A percentile compares a stretch with the other conserved stretches of the same genome.
Evolutionary conservation across 2,329 filamentous ascomycete species (phyloP).

Genomic region (Pseudocercospora ulei): DNA sequence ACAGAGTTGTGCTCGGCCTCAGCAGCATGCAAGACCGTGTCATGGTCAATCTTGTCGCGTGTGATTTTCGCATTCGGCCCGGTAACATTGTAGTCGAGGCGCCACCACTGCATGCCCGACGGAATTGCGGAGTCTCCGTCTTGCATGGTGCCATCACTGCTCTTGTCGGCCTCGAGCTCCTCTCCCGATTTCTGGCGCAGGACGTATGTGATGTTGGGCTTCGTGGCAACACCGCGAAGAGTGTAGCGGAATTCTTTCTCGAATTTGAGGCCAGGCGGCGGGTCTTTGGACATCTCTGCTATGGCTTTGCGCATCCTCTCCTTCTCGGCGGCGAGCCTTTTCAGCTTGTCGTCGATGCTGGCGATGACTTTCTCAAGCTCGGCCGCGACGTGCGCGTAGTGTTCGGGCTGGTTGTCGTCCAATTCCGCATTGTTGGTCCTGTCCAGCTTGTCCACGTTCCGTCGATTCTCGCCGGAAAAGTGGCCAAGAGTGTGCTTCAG

Average conservation of each 20-base stretch:
- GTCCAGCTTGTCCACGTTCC: slow-evolving; percentile 22
- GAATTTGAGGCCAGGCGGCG: slow-evolving; percentile 19
- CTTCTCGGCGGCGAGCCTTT: slow-evolving; percentile 26
- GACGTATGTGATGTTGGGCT: slow-evolving; percentile 50
- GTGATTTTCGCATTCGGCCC: slow-evolving; percentile 36
- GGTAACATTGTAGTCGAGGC: slow-evolving; percentile 43
- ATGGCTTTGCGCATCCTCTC: slow-evolving; percentile 29
- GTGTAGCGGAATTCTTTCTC: slow-evolving; percentile 44
- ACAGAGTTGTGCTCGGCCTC: slow-evolving; percentile 46
- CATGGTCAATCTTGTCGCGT: slow-evolving; percentile 34
- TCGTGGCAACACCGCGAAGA: slow-evolving; percentile 50
- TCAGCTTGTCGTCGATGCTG: slow-evolving; percentile 31
- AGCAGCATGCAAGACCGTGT: slow-evolving; percentile 45
- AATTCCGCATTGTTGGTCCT: slow-evolving; percentile 20
- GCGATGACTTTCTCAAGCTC: slow-evolving; percentile 34
- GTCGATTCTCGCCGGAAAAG: slow-evolving; percentile 28
- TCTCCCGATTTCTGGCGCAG: slow-evolving; percentile 34
- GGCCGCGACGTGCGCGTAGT: slow-evolving; percentile 26
- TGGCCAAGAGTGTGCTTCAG: slow-evolving; percentile 32
- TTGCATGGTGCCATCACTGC: background rate
- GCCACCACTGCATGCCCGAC: slow-evolving; percentile 47
- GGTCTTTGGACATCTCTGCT: slow-evolving; percentile 25
- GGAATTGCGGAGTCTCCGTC: slow-evolving; percentile 33
- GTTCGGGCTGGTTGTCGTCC: slow-evolving; percentile 17
- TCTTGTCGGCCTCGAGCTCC: slow-evolving; percentile 2